A percentile compares a stretch with the other conserved stretches of the same genome.
phyloP scores from a whole-genome alignment of 371 early-diverging fungal species.

The Mucor sp. region DNA sequence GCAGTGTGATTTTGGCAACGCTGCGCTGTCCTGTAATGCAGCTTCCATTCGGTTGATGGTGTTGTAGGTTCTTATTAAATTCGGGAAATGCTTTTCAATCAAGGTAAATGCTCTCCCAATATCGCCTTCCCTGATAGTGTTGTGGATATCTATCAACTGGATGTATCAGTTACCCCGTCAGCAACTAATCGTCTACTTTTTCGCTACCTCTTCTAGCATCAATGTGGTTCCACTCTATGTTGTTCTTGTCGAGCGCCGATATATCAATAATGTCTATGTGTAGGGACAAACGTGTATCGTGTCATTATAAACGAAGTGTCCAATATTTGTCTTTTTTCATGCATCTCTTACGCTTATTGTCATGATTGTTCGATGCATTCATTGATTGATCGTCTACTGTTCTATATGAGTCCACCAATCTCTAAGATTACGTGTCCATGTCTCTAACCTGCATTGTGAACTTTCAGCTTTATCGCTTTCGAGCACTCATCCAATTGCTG shows the following conservation, averaged over 20 bases:
- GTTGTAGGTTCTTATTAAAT: slow-evolving; percentile 5
- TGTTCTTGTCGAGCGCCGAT: neutral
- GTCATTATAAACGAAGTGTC: neutral
- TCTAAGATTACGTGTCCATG: neutral
- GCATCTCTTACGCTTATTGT: neutral
- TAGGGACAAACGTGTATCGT: neutral
- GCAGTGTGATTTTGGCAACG: slow-evolving; percentile 2
- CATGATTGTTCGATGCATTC: neutral
- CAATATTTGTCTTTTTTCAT: neutral
- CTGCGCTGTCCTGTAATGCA: neutral
- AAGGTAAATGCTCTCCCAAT: slow-evolving; percentile 17
- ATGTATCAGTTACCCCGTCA: neutral
- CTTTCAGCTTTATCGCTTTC: neutral
- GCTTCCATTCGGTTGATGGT: neutral
- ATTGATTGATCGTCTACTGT: neutral
- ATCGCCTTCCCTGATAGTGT: slow-evolving; percentile 15
- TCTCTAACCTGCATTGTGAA: neutral
- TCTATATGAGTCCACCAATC: neutral
- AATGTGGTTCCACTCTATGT: slow-evolving; percentile 15
- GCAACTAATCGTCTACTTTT: neutral
- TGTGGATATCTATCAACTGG: slow-evolving; percentile 9
- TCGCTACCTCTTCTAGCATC: slow-evolving; percentile 16
- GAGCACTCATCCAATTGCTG: slow-evolving; percentile 4
- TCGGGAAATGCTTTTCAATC: slow-evolving; percentile 14
- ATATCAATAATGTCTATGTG: neutral